A percentile compares a stretch with the other conserved stretches of the same genome.
Evolutionary conservation across 2,329 filamentous ascomycete species (phyloP).

Genomic region (Diaporthe caulivora): DNA sequence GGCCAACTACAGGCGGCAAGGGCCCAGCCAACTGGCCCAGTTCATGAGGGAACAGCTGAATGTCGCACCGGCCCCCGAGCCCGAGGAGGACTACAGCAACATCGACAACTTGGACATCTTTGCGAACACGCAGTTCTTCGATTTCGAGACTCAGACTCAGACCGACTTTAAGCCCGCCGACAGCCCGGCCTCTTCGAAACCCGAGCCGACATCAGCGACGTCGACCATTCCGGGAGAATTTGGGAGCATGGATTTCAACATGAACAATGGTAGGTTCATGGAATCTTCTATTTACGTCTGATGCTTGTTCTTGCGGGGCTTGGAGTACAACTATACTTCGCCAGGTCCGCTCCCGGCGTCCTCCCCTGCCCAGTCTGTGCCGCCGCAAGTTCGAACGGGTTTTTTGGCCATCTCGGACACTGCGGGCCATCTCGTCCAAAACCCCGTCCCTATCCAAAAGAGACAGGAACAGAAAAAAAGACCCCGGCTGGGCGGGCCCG

Average conservation of each 20-base stretch:
- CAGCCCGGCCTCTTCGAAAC: constrained; percentile 50
- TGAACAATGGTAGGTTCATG: constrained; percentile 35
- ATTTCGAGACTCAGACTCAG: constrained; percentile 77
- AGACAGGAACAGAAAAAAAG: no score
- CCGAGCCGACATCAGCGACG: constrained; percentile 54
- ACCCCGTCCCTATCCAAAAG: background rate
- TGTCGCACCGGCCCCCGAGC: constrained; percentile 71
- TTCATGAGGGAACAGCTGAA: constrained; percentile 87
- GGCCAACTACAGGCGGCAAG: constrained; percentile 82
- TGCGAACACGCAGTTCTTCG: constrained; percentile 85
- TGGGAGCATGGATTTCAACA: constrained; percentile 59
- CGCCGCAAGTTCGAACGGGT: background rate
- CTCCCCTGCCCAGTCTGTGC: background rate
- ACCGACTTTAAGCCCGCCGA: constrained; percentile 64
- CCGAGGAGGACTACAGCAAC: constrained; percentile 69
- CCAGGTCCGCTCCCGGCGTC: background rate
- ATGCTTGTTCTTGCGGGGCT: background rate
- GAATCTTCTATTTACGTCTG: constrained; percentile 15
- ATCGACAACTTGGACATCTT: constrained; percentile 82
- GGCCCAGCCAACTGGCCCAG: constrained; percentile 84
- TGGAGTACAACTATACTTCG: background rate
- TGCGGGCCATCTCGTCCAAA: background rate
- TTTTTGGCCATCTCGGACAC: background rate
- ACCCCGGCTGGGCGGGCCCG: background rate
- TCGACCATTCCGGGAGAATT: constrained; percentile 60